These are phyloP conservation scores for Cryptosporidium andersoni DNA, from an alignment of 169 alveolate genomes.

Conservation along the genomic window DNA sequence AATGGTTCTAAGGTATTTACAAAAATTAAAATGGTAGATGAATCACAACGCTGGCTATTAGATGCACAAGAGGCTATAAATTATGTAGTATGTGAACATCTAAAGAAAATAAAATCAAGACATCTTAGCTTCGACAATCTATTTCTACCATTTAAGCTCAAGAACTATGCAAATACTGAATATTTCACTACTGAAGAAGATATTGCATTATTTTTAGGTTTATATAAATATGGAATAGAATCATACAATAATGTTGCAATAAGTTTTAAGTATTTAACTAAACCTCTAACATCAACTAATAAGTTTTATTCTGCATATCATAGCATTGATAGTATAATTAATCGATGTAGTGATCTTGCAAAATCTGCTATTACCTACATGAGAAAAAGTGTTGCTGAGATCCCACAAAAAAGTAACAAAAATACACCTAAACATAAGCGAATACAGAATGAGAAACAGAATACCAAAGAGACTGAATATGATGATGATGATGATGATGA, in stretches of 20 bases:
- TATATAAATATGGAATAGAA: constrained; percentile 41
- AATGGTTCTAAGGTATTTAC: constrained; percentile 33
- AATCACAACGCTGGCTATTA: constrained; percentile 43
- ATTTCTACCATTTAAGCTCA: constrained; percentile 32
- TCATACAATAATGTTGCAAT: constrained; percentile 49
- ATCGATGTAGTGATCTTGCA: constrained; percentile 60
- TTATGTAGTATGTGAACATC: constrained; percentile 26
- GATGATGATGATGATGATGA: background rate
- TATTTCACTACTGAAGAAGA: constrained; percentile 31
- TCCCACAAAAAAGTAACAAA: background rate
- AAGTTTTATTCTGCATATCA: constrained; percentile 33
- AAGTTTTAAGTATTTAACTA: constrained; percentile 37
- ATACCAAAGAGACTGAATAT: background rate
- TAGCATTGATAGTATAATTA: constrained; percentile 31
- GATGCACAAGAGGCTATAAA: constrained; percentile 53
- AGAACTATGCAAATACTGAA: constrained; percentile 14
- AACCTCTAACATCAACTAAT: constrained; percentile 11
- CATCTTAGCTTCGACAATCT: constrained; percentile 17
- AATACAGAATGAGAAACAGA: constrained; percentile 3
- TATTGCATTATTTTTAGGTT: constrained; percentile 35
- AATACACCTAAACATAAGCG: background rate
- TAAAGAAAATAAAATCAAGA: constrained; percentile 4
- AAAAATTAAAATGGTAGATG: constrained; percentile 43
- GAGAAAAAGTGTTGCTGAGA: background rate
- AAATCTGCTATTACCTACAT: constrained; percentile 49